Evolutionary conservation across 805 yeast genomes (phyloP), one percentile per base, ranked within the genome.

Genomic region (Cyberlindnera xylosilytica): DNA sequence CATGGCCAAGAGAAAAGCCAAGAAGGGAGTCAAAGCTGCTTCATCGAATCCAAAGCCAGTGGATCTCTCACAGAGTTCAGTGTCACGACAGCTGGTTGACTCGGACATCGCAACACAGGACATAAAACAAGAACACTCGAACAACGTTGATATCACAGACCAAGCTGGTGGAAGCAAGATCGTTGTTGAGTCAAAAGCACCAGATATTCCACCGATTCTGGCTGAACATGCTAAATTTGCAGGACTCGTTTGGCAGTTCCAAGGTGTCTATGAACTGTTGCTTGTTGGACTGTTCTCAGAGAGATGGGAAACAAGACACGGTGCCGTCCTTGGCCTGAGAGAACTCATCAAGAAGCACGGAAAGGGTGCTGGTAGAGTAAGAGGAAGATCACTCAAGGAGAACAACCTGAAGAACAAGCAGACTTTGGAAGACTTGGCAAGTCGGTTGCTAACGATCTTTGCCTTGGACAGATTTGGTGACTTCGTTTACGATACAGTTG

Each of bases 401-500:
- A 93, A 93, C 57, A 78, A 79, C 50, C 42, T 50, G 4, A 72
- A 81, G 47, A 93, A 91, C 57, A 64, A 69, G 15, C 74, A 71
- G 34, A 84, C 90, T 41, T 68, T 93, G 27, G 96, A 93, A 61
- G 98, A 93, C 63, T 70, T 91, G 44, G 83, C 95, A 3, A 87
- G 93, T 16, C 73, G 97, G 47, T 60, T 93, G 35, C 73, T 95
- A 56, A 84, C 95, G 6, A 69, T 93, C 11, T 87, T 93, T 63
- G 91, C 97, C 3, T 69, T 93, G 40, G 99, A 93, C 65, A 68
- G 98, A 53, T 93, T 93, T 65, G 98, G 97, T 36, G 99, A 93
- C 67, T 93, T 87, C 62, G 96, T 93, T 24, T 83, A 95, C 33
- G 99, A 93, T 59, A 95, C 96, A 6, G 99, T 93, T 12, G 95